Percentiles rank a stretch among this genome's conserved stretches.
phyloP scores from a whole-genome alignment of 768 basidiomycete genomes.

The Neoboletus subvelutipes region DNA sequence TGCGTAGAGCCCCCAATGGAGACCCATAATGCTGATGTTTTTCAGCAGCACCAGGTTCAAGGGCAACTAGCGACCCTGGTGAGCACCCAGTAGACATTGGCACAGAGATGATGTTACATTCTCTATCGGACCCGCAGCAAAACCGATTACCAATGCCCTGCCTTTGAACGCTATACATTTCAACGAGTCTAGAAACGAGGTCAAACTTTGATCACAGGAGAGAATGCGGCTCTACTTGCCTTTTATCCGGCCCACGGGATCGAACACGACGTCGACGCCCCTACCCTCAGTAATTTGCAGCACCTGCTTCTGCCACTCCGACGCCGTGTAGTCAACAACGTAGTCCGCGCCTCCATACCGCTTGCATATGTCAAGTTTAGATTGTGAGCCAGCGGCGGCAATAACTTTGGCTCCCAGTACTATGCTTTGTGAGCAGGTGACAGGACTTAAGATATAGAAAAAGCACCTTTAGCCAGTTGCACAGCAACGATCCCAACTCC shows the following conservation, averaged over 20 bases:
- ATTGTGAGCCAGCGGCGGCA: slow-evolving; percentile 79
- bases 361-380: slow-evolving; percentile 79
- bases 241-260: slow-evolving; percentile 80
- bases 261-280: slow-evolving; percentile 85
- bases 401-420: slow-evolving; percentile 93
- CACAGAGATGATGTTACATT: slow-evolving; percentile 7
- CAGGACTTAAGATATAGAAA: background rate
- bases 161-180: slow-evolving; percentile 97
- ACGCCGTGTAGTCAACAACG: slow-evolving; percentile 72
- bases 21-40: slow-evolving; percentile 79
- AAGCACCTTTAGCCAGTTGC: slow-evolving; percentile 85
- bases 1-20: slow-evolving; percentile 84
- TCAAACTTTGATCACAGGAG: background rate
- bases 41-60: slow-evolving; percentile 82
- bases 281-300: slow-evolving; percentile 77
- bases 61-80: slow-evolving; percentile 55
- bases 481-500: slow-evolving; percentile 92
- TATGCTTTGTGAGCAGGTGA: slow-evolving; percentile 28
- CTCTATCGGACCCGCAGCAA: slow-evolving; percentile 25
- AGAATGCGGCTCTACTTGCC: slow-evolving; percentile 37
- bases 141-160: slow-evolving; percentile 89
- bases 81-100: background rate
- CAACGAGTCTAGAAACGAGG: slow-evolving; percentile 56
- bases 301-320: slow-evolving; percentile 90
- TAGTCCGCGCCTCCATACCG: slow-evolving; percentile 80